These are phyloP conservation scores for Acephala macrosclerotiorum DNA, from an alignment of 2,329 filamentous ascomycete genomes.

Conservation along the genomic window DNA sequence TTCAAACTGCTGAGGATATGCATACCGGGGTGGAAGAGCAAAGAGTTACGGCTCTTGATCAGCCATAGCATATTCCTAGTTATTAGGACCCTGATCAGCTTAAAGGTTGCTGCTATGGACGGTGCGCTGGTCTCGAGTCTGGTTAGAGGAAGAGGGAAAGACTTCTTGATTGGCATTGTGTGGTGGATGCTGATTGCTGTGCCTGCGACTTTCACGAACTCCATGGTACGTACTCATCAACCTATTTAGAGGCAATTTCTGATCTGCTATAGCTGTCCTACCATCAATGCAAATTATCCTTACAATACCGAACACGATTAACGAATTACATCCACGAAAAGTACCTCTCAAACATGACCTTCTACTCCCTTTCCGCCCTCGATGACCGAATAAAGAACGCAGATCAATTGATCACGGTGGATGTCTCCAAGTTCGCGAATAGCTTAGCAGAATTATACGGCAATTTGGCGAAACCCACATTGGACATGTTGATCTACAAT, in stretches of 20 bases:
- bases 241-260: constrained; percentile 15
- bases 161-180: constrained; percentile 85
- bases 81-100: constrained; percentile 86
- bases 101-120: constrained; percentile 97
- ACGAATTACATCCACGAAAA: constrained; percentile 96
- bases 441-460: constrained; percentile 95
- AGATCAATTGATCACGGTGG: constrained; percentile 95
- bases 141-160: constrained; percentile 88
- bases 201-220: constrained; percentile 97
- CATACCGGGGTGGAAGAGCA: constrained; percentile 87
- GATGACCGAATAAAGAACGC: constrained; percentile 99
- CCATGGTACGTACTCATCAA: constrained; percentile 72
- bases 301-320: constrained; percentile 90
- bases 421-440: constrained; percentile 96
- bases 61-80: constrained; percentile 96
- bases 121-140: constrained; percentile 90
- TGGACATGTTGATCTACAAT: constrained; percentile 98
- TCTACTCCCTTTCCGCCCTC: constrained; percentile 93
- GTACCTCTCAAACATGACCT: constrained; percentile 97
- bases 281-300: constrained; percentile 92
- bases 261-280: constrained; percentile 75
- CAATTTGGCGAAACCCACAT: constrained; percentile 90
- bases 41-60: constrained; percentile 83
- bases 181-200: constrained; percentile 99
- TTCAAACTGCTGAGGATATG: constrained; percentile 83